These are phyloP conservation scores for Diaporthe caulivora DNA, from an alignment of 2,329 filamentous ascomycete species.

Conservation along the genomic window DNA sequence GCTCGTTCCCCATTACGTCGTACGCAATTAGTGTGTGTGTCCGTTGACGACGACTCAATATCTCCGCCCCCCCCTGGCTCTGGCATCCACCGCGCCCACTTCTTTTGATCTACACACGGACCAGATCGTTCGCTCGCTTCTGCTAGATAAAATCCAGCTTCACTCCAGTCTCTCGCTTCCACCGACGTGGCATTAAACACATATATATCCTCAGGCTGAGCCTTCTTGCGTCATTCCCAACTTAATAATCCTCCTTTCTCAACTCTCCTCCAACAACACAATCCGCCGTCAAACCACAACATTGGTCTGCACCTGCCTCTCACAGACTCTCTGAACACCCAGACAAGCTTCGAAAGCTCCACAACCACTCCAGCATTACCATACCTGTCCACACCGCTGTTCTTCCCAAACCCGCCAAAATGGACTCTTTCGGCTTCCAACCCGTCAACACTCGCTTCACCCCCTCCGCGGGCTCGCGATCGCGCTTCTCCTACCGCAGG, in stretches of 20 bases:
- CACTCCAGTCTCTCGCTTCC: slow-evolving; percentile 37
- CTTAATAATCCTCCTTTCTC: slow-evolving; percentile 25
- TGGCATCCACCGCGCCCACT: slow-evolving; percentile 31
- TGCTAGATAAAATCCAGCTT: slow-evolving; percentile 33
- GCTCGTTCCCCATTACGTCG: slow-evolving; percentile 28
- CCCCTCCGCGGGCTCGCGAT: slow-evolving; percentile 42
- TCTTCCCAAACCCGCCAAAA: slow-evolving; percentile 46
- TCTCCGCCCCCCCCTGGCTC: slow-evolving; percentile 37
- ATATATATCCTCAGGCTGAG: slow-evolving; percentile 40
- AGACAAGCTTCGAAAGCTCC: slow-evolving; percentile 1
- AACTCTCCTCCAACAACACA: neutral
- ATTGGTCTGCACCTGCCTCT: neutral
- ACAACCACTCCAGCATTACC: neutral
- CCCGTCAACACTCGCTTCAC: slow-evolving; percentile 64
- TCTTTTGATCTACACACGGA: slow-evolving; percentile 38
- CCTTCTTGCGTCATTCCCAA: slow-evolving; percentile 33
- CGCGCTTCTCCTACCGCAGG: slow-evolving; percentile 60
- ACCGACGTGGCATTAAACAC: slow-evolving; percentile 26
- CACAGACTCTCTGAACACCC: neutral
- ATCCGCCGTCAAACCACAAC: neutral
- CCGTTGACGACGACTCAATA: slow-evolving; percentile 36
- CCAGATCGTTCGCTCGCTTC: slow-evolving; percentile 40
- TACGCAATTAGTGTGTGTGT: slow-evolving; percentile 33
- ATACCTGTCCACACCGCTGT: slow-evolving; percentile 32
- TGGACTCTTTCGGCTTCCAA: slow-evolving; percentile 64